A percentile compares a stretch with the other conserved stretches of the same genome.
Conservation (phyloP, 1,284 basidiomycete species). For the Stereum hirsutum region DNA sequence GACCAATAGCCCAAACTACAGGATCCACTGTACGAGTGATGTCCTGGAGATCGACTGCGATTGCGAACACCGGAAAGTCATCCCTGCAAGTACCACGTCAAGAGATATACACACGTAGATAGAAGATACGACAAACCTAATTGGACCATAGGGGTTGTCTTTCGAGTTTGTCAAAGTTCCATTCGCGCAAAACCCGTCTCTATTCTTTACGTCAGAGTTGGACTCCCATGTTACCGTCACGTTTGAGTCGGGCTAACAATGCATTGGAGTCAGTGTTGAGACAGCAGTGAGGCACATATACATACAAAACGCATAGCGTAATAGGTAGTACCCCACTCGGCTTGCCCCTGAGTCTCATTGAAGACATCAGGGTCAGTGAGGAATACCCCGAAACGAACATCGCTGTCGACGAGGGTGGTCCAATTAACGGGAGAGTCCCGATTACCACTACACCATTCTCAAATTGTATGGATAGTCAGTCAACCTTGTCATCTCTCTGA, state of each 20-base stretch:
- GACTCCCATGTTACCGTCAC: constrained; percentile 26
- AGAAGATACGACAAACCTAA: no score
- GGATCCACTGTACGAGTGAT: constrained; percentile 18
- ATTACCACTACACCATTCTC: constrained; percentile 12
- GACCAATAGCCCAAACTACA: constrained; percentile 24
- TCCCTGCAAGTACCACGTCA: no score
- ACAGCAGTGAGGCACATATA: no score
- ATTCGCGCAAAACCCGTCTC: constrained; percentile 20
- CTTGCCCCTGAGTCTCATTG: constrained; percentile 5
- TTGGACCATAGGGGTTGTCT: constrained; percentile 4
- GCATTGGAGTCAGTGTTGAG: no score
- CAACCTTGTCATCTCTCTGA: no score
- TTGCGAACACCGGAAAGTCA: constrained; percentile 21
- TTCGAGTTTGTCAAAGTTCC: constrained; percentile 16
- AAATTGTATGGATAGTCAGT: neutral
- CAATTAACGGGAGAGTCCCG: neutral
- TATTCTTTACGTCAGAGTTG: constrained; percentile 19
- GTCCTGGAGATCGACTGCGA: constrained; percentile 21
- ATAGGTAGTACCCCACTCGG: constrained; percentile 12
- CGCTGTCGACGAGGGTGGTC: neutral
- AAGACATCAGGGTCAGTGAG: neutral
- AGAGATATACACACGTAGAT: no score
- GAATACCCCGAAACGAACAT: constrained; percentile 1
- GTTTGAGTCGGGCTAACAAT: no score
- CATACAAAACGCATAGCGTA: constrained; percentile 7